Evolutionary conservation across 2,329 filamentous ascomycete genomes (phyloP).

Genomic region (Xylaria multiplex): DNA sequence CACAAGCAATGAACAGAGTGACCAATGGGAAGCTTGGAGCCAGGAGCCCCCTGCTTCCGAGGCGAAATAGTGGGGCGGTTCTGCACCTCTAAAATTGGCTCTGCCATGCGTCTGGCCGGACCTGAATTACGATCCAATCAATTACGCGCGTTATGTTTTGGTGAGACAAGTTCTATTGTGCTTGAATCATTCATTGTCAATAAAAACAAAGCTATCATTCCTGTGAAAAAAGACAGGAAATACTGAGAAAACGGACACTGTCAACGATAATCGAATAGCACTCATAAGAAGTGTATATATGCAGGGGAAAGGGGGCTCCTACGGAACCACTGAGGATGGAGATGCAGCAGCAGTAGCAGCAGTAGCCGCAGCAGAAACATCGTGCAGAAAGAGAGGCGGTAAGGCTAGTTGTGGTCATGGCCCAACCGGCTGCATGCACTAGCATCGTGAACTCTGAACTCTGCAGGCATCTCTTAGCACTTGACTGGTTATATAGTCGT

Average conservation of each 20-base stretch:
- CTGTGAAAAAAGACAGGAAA: not conserved
- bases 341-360: slow-evolving; percentile 1
- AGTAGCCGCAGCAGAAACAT: slow-evolving; percentile 1
- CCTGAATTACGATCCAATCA: slow-evolving; percentile 31
- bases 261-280: not conserved
- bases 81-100: slow-evolving; percentile 35
- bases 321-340: slow-evolving; percentile 1
- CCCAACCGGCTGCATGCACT: slow-evolving; percentile 21
- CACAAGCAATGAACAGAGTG: not conserved
- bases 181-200: slow-evolving; percentile 22
- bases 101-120: slow-evolving; percentile 18
- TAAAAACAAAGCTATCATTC: slow-evolving; percentile 12
- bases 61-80: slow-evolving; percentile 9
- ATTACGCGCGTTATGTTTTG: slow-evolving; percentile 26
- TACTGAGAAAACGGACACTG: not conserved
- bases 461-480: not conserved
- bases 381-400: slow-evolving; percentile 17
- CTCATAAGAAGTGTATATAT: not conserved
- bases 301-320: slow-evolving; percentile 13
- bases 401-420: slow-evolving; percentile 12
- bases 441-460: slow-evolving; percentile 28
- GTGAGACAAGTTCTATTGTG: slow-evolving; percentile 18
- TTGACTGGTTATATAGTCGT: not conserved
- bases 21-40: slow-evolving; percentile 20
- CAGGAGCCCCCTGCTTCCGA: slow-evolving; percentile 3